These are phyloP conservation scores for Mortierella alpina DNA, from an alignment of 192 early-diverging fungal species.

Conservation along the genomic window DNA sequence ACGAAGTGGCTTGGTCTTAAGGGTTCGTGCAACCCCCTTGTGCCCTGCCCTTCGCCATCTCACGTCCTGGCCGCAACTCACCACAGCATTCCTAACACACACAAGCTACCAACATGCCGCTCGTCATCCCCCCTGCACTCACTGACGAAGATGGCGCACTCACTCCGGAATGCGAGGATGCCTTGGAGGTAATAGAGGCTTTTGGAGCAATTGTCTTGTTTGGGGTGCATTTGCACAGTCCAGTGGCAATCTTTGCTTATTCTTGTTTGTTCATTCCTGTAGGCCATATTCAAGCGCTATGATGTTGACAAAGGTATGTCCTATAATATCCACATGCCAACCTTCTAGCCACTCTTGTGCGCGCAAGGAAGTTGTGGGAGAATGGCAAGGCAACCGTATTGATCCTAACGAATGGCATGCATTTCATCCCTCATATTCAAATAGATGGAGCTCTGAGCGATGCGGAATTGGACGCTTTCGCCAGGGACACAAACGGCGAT, in stretches of 20 bases:
- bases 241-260: not conserved
- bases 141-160: conserved; percentile 50
- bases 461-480: conserved; percentile 60
- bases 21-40: too few relatives aligned
- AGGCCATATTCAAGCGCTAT: conserved; percentile 50
- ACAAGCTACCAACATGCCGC: conserved; percentile 20
- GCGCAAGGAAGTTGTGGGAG: not conserved
- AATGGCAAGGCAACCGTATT: not conserved
- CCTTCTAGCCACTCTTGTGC: not conserved
- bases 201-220: not conserved
- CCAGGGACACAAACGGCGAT: conserved; percentile 61
- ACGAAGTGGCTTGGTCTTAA: too few relatives aligned
- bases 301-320: conserved; percentile 42
- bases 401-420: not conserved
- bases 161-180: conserved; percentile 42
- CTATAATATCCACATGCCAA: not conserved
- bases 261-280: not conserved
- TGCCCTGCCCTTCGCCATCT: too few relatives aligned
- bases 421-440: not conserved
- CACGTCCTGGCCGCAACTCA: too few relatives aligned
- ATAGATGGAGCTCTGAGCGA: conserved; percentile 57
- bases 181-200: conserved; percentile 27
- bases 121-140: conserved; percentile 37
- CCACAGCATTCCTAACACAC: too few relatives aligned
- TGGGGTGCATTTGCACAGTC: too few relatives aligned